Evolutionary conservation across 1,284 basidiomycete species (phyloP).

Genomic region (Agaricales sp.): DNA sequence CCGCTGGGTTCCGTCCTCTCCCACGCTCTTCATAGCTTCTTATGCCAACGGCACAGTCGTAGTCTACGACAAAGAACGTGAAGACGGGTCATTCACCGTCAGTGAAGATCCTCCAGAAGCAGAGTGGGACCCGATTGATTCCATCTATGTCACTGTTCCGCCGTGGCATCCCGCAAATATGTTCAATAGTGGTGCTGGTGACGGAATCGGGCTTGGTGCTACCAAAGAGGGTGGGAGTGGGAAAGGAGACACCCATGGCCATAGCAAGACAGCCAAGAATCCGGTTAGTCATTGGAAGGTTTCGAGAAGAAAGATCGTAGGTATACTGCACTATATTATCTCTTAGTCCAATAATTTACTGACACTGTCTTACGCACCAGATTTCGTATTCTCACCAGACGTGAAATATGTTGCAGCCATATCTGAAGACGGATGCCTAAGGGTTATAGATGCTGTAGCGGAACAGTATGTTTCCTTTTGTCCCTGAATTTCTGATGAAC

Average conservation of each 20-base stretch:
- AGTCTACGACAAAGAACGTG: constrained; percentile 83
- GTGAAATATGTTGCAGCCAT: constrained; percentile 79
- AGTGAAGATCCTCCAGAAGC: constrained; percentile 18
- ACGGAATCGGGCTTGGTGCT: constrained; percentile 10
- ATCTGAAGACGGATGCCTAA: constrained; percentile 81
- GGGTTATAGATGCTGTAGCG: constrained; percentile 78
- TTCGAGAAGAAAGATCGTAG: constrained; percentile 60
- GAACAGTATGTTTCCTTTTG: constrained; percentile 55
- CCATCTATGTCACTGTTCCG: constrained; percentile 71
- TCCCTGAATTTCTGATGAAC: constrained; percentile 5
- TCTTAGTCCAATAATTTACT: no score
- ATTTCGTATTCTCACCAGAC: constrained; percentile 86
- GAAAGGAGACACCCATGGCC: not conserved
- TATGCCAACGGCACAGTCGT: constrained; percentile 86
- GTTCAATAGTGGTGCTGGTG: constrained; percentile 12
- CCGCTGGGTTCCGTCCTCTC: constrained; percentile 82
- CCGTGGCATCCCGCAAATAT: constrained; percentile 65
- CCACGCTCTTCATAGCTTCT: constrained; percentile 82
- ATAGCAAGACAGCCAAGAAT: constrained; percentile 54
- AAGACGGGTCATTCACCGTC: constrained; percentile 59
- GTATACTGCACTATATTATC: constrained; percentile 30
- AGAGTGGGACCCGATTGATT: constrained; percentile 67
- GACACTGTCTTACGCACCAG: constrained; percentile 24
- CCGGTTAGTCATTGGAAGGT: constrained; percentile 82
- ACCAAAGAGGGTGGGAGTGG: not conserved